Evolutionary conservation across 23 red algal genomes (phyloP).

Genomic region (Gracilariopsis chorda): DNA sequence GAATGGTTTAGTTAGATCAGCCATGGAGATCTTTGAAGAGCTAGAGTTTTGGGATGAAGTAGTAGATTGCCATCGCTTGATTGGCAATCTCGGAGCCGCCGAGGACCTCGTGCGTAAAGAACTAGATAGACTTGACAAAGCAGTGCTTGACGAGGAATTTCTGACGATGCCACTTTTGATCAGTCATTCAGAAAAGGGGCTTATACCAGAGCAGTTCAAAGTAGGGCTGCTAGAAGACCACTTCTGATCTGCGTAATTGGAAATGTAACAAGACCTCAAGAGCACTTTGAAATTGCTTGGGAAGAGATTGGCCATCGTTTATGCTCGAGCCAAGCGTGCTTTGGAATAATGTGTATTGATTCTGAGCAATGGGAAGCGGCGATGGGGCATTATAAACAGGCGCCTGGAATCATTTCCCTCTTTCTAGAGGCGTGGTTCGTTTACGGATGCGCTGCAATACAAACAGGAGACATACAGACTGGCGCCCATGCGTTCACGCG

Average conservation of each 20-base stretch:
- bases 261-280: slow-evolving; percentile 58
- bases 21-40: slow-evolving; percentile 79
- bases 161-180: neutral
- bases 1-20: slow-evolving; percentile 80
- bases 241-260: slow-evolving; percentile 81
- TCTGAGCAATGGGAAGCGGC: slow-evolving; percentile 31
- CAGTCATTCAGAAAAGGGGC: neutral
- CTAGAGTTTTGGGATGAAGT: slow-evolving; percentile 83
- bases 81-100: slow-evolving; percentile 66
- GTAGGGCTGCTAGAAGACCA: slow-evolving; percentile 13
- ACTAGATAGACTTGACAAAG: slow-evolving; percentile 11
- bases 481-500: slow-evolving; percentile 70
- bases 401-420: slow-evolving; percentile 68
- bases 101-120: slow-evolving; percentile 48
- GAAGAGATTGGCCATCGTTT: slow-evolving; percentile 53
- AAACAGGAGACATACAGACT: slow-evolving; percentile 14
- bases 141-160: slow-evolving; percentile 16
- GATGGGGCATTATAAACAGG: slow-evolving; percentile 23
- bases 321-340: slow-evolving; percentile 59
- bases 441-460: slow-evolving; percentile 60
- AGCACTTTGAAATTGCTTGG: slow-evolving; percentile 74
- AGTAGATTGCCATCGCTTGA: slow-evolving; percentile 86
- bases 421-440: slow-evolving; percentile 83
- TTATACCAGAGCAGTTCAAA: neutral
- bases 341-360: slow-evolving; percentile 46